Evolutionary conservation across 306 rosid genomes (phyloP), one percentile per base, ranked within the genome.

Genomic region (Nissolia schottii): DNA sequence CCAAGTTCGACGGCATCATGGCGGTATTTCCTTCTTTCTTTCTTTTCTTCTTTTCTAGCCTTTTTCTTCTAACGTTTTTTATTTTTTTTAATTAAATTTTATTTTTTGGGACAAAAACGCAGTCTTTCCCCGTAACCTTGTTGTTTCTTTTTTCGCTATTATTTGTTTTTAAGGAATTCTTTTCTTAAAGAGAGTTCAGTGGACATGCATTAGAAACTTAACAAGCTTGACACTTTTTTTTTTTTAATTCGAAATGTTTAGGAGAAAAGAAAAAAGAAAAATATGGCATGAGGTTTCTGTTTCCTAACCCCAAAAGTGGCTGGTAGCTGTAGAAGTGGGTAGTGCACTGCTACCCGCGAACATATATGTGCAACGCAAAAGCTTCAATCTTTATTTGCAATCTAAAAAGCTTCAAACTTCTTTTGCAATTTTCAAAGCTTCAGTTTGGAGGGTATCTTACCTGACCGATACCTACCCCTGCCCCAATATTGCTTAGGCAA

Each of bases 1-100:
- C 85, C 73, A 92, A 91, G 78, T 91, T 94, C 83, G 99, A 94
- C 43, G 99, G 99, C 74, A 73, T 91, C 74, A 89, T 94, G 96
- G 96, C 99, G 13, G 98, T 92, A 80, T 25, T 40, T 2, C 12
- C 8, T 6, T 16, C 20, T 46, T 23, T 48, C 6, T 31, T 34
- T 7, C 64, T 35, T 57, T 43, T 59, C 54, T 54, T 59, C 29
- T 34, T 8, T 51, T 7, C 4, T 6, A 22, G 19, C 55, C 2
- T 19, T 5, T 46, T 46, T 20, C 54, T 48, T 5, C 25, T 16
- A 62, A 34, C 29, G 14, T 32, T 54, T 54, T 3, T 16, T 28
- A 2, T 20, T 20, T 16, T n/a, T 31, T 43, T n/a, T n/a, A n/a
- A n/a, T n/a, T n/a, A n/a, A n/a, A n/a, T n/a, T n/a, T n/a, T n/a